Evolutionary conservation across 805 yeast species (phyloP).

Genomic region (Pichia heedii): DNA sequence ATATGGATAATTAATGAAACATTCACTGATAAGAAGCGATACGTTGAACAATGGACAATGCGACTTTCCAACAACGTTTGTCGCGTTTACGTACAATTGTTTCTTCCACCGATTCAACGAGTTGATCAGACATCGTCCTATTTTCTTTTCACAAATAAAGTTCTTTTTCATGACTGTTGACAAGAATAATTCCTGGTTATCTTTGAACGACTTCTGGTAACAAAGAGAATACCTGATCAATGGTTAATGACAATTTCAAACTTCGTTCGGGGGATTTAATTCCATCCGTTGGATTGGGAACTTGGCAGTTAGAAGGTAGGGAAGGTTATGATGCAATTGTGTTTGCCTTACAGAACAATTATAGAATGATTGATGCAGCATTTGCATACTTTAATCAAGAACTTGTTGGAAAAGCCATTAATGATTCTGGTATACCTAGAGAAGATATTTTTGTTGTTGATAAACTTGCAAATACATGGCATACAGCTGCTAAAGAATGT

Average conservation of each 20-base stretch:
- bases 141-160: too few relatives aligned
- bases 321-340: constrained; percentile 38
- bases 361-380: constrained; percentile 69
- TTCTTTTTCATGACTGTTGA: too few relatives aligned
- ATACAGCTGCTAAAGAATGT: constrained; percentile 32
- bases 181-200: not conserved
- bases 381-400: constrained; percentile 51
- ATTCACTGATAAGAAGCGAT: too few relatives aligned
- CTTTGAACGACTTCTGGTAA: not conserved
- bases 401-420: constrained; percentile 51
- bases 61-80: too few relatives aligned
- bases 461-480: constrained; percentile 23
- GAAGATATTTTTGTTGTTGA: constrained; percentile 32
- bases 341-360: constrained; percentile 54
- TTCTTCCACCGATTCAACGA: too few relatives aligned
- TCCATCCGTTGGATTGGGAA: constrained; percentile 53
- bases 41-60: too few relatives aligned
- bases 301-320: constrained; percentile 33
- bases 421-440: constrained; percentile 29
- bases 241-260: not conserved
- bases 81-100: too few relatives aligned
- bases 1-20: too few relatives aligned
- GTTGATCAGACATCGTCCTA: too few relatives aligned
- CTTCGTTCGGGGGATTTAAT: constrained; percentile 37
- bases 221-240: not conserved